phyloP scores from a whole-genome alignment of 202 grass and related monocot species.

The Sporobolus alterniflorus region DNA sequence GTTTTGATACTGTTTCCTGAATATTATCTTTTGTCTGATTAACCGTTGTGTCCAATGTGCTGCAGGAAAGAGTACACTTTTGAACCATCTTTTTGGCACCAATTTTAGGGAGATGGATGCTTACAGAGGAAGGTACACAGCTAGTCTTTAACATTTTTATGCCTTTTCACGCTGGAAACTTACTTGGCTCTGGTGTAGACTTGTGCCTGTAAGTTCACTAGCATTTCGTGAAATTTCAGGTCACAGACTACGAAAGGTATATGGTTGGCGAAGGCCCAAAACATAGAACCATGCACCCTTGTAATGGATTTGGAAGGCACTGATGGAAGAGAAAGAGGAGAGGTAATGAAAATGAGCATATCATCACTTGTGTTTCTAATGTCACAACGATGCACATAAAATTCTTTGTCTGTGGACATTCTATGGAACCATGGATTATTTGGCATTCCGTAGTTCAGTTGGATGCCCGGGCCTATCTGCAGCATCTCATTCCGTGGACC shows the following conservation, averaged over 20 bases:
- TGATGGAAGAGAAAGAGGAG: slow-evolving; percentile 96
- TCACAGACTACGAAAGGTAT: slow-evolving; percentile 99
- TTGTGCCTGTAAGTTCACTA: slow-evolving; percentile 10
- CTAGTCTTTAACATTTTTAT: slow-evolving; percentile 28
- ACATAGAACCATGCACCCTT: slow-evolving; percentile 90
- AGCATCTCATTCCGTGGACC: neutral
- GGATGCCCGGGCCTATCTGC: neutral
- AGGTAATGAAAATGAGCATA: slow-evolving; percentile 55
- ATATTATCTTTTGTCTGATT: neutral
- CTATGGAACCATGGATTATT: neutral
- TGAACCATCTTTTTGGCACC: slow-evolving; percentile 94
- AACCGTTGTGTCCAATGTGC: neutral
- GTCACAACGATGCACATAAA: neutral
- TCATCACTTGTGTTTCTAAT: neutral
- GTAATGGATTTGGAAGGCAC: slow-evolving; percentile 99
- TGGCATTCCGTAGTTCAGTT: neutral
- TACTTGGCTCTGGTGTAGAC: slow-evolving; percentile 8
- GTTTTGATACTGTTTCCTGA: neutral
- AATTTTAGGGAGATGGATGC: slow-evolving; percentile 99
- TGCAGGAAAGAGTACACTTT: slow-evolving; percentile 94
- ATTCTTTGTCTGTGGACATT: neutral
- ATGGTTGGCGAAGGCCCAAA: slow-evolving; percentile 74
- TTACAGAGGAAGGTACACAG: slow-evolving; percentile 80
- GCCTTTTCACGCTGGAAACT: slow-evolving; percentile 4
- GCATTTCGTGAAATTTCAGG: slow-evolving; percentile 51